phyloP scores from a whole-genome alignment of 176 grass and related monocot species.

The Avena eriantha region DNA sequence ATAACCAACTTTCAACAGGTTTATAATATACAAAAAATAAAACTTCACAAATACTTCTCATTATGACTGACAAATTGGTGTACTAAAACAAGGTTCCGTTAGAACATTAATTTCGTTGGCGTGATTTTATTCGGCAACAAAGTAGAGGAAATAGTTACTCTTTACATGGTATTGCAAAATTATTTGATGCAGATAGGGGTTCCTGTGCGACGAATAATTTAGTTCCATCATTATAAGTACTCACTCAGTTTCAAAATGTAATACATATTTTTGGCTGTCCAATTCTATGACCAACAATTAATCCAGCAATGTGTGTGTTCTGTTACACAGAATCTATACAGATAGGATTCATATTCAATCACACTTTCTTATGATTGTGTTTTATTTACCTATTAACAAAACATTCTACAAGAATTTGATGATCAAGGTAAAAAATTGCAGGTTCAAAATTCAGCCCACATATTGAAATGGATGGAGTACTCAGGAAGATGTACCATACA shows the following conservation, averaged over 20 bases:
- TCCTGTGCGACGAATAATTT: not conserved
- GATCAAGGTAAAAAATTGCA: no score
- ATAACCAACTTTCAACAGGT: slow-evolving; percentile 23
- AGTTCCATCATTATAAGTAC: slow-evolving; percentile 7
- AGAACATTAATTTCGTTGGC: not conserved
- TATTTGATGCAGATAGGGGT: not conserved
- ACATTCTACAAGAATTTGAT: no score
- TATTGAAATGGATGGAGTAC: no score
- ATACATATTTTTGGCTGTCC: not conserved
- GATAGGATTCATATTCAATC: not conserved
- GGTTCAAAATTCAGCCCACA: no score
- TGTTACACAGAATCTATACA: not conserved
- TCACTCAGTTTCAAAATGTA: not conserved
- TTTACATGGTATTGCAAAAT: slow-evolving; percentile 4
- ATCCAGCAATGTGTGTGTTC: not conserved
- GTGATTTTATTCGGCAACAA: not conserved
- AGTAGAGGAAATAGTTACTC: not conserved
- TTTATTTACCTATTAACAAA: not conserved
- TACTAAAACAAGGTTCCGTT: not conserved
- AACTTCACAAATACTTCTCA: not conserved
- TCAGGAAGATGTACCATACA: not conserved
- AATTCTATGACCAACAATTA: not conserved
- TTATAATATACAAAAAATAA: not conserved
- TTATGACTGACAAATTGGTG: not conserved
- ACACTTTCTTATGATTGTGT: not conserved